Base-by-base conservation (phyloP, 371 early-diverging fungal genomes). In the Quaeritorhiza haematococci region DNA sequence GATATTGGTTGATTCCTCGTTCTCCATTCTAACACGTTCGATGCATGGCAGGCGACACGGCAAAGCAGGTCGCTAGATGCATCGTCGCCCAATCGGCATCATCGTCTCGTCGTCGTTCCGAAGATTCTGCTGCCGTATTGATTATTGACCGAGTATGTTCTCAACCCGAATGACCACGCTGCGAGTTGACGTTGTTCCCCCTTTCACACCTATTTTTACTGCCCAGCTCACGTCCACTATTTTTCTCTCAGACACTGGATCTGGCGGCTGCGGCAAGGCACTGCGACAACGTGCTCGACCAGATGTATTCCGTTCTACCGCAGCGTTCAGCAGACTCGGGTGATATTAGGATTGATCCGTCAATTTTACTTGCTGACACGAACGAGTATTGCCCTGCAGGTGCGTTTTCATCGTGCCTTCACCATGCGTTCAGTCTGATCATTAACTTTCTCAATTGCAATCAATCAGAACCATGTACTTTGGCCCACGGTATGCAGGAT, bases 211-310 rank as follows among this genome's bases (percentile, higher is more conserved):
- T n/a, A n/a, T n/a, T n/a, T n/a, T 44, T 28, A 24, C 41, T 35
- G 24, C 42, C 24, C 43, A 6, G 27, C 19, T 41, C n/a, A 13
- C 53, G 19, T 29, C n/a, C 13, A 30, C 32, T 19, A 24, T 28
- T 15, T 19, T 19, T 55, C 10, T 33, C 35, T 33, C 33, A 66
- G 64, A 62, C 65, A 2, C 48, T 65, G 21, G 69, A 69, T 57
- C 53, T 69, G 44, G 59, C 62, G 1, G 32, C 57, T 6, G 60
- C 65, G 3, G 35, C 33, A n/a, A 50, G 43, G 35, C 69, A 65
- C 54, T 24, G 59, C 19, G 69, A 69, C 42, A 69, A 65, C 45
- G 44, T 65, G 0, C 47, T 69, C 17, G 69, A 69, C 49, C 59
- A 58, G 8, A 53, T 62, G 49, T 52, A 52, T 26, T 49, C 55